Conservation (phyloP, 768 basidiomycete genomes). For the Phaffia tasmanica region DNA sequence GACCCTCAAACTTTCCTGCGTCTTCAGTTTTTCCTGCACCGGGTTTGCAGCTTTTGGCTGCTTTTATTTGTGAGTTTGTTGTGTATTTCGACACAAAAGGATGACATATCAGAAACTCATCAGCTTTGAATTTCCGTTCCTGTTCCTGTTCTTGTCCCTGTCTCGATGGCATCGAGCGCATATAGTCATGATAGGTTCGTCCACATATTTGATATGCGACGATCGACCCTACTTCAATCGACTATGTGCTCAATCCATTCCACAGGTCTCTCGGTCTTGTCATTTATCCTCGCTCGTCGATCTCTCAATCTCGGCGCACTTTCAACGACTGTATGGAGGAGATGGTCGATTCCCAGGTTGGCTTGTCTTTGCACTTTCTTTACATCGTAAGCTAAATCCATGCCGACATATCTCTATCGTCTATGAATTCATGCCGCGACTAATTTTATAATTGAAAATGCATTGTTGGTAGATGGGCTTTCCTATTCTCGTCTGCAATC, state of each 20-base stretch:
- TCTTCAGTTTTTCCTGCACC: conserved; percentile 20
- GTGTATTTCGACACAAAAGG: not conserved
- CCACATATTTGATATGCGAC: not conserved
- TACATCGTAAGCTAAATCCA: conserved; percentile 6
- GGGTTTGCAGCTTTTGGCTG: conserved; percentile 18
- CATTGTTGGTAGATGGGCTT: not conserved
- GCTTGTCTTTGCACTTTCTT: conserved; percentile 17
- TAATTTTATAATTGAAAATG: not conserved
- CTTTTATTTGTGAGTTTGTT: conserved; percentile 16
- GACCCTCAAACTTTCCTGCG: not conserved
- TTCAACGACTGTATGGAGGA: conserved; percentile 6
- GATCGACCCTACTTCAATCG: not conserved
- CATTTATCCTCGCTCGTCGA: conserved; percentile 20
- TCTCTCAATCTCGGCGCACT: conserved; percentile 17
- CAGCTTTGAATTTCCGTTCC: not conserved
- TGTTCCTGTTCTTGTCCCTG: not conserved
- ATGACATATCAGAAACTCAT: not conserved
- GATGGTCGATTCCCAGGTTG: conserved; percentile 16
- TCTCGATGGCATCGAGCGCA: conserved; percentile 3
- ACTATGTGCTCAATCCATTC: not conserved
- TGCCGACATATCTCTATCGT: not conserved
- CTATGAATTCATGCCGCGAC: not conserved
- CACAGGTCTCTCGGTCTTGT: conserved; percentile 17
- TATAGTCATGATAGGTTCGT: not conserved
- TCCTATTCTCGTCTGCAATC: conserved; percentile 6